Conservation (phyloP, 129 eudicot genomes). For the Deinandra increscens region DNA sequence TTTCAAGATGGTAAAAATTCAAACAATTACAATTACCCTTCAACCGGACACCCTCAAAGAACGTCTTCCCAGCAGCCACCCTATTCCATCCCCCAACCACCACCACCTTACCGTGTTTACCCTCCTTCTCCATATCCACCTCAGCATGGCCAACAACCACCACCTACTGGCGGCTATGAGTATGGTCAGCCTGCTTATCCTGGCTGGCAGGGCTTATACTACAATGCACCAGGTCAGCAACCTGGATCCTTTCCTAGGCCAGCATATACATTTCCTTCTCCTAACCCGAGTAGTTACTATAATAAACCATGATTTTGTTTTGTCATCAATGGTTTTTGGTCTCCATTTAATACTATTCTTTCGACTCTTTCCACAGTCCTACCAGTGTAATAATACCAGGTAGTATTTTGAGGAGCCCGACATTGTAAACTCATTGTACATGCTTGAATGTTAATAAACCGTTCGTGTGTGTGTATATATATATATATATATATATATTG, state of each 20-base stretch:
- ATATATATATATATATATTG: neutral
- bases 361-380: neutral
- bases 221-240: slow-evolving; percentile 62
- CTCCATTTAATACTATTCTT: slow-evolving; percentile 18
- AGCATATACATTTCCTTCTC: slow-evolving; percentile 68
- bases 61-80: slow-evolving; percentile 51
- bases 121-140: slow-evolving; percentile 52
- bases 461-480: neutral
- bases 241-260: slow-evolving; percentile 76
- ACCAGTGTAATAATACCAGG: slow-evolving; percentile 7
- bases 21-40: slow-evolving; percentile 52
- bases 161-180: slow-evolving; percentile 51
- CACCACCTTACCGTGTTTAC: slow-evolving; percentile 61
- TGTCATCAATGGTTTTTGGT: slow-evolving; percentile 24
- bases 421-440: slow-evolving; percentile 7
- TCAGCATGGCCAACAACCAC: slow-evolving; percentile 62
- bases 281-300: slow-evolving; percentile 79
- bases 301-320: slow-evolving; percentile 46
- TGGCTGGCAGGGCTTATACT: slow-evolving; percentile 91
- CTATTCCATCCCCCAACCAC: slow-evolving; percentile 46
- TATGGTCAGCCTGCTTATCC: slow-evolving; percentile 97
- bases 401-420: neutral
- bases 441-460: neutral
- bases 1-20: slow-evolving; percentile 66
- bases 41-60: slow-evolving; percentile 53